Percentiles rank a stretch among this genome's conserved stretches.
These are phyloP conservation scores for Penicillium italicum DNA, from an alignment of 2,329 filamentous ascomycete genomes.

Conservation along the genomic window DNA sequence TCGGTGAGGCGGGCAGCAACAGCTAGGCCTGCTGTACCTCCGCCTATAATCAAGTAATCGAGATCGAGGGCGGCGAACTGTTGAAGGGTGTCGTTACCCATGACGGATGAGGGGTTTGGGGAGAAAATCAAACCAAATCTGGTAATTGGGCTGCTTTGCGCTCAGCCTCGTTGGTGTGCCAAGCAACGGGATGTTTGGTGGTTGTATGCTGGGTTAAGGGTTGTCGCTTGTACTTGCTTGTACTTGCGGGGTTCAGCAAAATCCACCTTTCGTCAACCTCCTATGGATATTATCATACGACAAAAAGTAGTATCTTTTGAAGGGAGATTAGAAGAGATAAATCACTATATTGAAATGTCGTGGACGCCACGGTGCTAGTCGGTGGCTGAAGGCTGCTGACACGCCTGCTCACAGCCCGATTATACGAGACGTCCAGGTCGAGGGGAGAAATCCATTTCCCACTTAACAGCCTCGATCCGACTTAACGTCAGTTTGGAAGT, in stretches of 20 bases:
- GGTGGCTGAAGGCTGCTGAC: neutral
- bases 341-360: neutral
- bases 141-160: neutral
- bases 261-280: neutral
- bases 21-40: constrained; percentile 51
- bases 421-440: neutral
- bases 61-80: constrained; percentile 2
- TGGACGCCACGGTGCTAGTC: neutral
- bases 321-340: neutral
- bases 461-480: neutral
- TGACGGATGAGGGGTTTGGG: neutral
- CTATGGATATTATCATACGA: neutral
- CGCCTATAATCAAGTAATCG: constrained; percentile 46
- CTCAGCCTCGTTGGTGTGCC: neutral
- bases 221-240: neutral
- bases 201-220: neutral
- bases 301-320: neutral
- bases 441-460: neutral
- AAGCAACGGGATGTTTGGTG: neutral
- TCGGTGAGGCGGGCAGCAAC: constrained; percentile 42
- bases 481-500: neutral
- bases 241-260: neutral
- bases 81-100: neutral
- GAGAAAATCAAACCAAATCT: neutral
- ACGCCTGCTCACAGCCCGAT: neutral